Base-by-base conservation (phyloP, 139 green algal genomes). In the Chlamydomonas sp. region DNA sequence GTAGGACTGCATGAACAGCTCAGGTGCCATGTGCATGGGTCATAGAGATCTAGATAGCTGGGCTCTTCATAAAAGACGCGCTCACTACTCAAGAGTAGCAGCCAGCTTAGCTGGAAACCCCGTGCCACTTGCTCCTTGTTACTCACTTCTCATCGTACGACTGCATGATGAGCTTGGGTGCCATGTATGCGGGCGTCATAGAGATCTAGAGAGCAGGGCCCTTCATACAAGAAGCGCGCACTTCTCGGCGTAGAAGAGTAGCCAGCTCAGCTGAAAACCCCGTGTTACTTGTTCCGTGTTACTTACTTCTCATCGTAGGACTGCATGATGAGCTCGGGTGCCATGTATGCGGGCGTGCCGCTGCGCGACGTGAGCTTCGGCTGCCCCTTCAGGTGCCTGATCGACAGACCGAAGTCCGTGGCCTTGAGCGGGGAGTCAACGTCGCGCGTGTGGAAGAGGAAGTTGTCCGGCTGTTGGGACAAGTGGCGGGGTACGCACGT, bases 291-390 rank as follows among this genome's bases (percentile, higher is more conserved):
- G n/a, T n/a, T n/a, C n/a, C n/a, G n/a, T n/a, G n/a, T n/a, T n/a
- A n/a, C n/a, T n/a, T n/a, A n/a, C 37, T 69, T 69, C 26, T 38
- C 34, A 38, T 63, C 65, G 43, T 71, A 71, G 38, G 35, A 36
- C 28, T 94, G 90, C 78, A 89, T 82, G n/a, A 94, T 88, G 26
- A 96, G 83, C 83, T 94, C 89, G 8, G 88, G 88, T 0, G 89
- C 90, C 89, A 96, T 95, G 87, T 95, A 97, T 3, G 89, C 90
- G 1, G 90, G 90, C 0, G 90, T 97, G 36, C 91, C 91, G 81
- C 35, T 88, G 28, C 89, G 78, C 0, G 84, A 90, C 35, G 82
- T 90, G 6, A 96, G 76, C 63, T 86, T 84, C 5, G 81, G 76
- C 65, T 95, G 34, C 8, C 22, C 54, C 34, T 26, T 36, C 88